These are phyloP conservation scores for Zasmidium citrigriseum DNA, from an alignment of 2,329 filamentous ascomycete species.

Conservation along the genomic window DNA sequence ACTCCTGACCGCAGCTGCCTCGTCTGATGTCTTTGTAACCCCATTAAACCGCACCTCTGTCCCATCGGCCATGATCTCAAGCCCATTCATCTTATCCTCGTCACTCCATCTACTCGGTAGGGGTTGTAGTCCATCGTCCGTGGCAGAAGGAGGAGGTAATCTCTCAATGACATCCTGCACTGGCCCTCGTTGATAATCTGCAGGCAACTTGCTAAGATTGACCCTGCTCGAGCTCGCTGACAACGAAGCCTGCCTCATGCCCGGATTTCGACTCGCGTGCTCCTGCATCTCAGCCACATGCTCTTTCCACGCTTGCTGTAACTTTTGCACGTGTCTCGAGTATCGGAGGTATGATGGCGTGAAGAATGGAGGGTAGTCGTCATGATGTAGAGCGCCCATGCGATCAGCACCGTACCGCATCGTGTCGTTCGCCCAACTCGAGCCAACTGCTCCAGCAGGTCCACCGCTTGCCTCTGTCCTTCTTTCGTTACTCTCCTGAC, in stretches of 20 bases:
- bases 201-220: conserved; percentile 63
- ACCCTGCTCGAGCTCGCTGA: conserved; percentile 60
- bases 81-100: conserved; percentile 68
- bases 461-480: conserved; percentile 12
- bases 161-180: conserved; percentile 84
- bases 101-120: conserved; percentile 83
- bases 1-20: conserved; percentile 79
- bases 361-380: conserved; percentile 60
- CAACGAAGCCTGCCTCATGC: conserved; percentile 37
- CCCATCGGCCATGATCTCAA: conserved; percentile 76
- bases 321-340: conserved; percentile 74
- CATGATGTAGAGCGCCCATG: conserved; percentile 20
- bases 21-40: conserved; percentile 61
- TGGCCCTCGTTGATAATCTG: conserved; percentile 67
- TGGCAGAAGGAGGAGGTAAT: conserved; percentile 51
- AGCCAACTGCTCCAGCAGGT: conserved; percentile 9
- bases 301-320: conserved; percentile 60
- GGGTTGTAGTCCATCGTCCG: conserved; percentile 63
- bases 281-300: conserved; percentile 44
- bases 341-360: conserved; percentile 79
- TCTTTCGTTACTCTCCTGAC: conserved; percentile 8
- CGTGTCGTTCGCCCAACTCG: conserved; percentile 18
- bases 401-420: conserved; percentile 19
- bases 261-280: conserved; percentile 13
- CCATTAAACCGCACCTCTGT: conserved; percentile 67